Evolutionary conservation across 129 eudicot species (phyloP).

Genomic region (Glebionis coronaria): DNA sequence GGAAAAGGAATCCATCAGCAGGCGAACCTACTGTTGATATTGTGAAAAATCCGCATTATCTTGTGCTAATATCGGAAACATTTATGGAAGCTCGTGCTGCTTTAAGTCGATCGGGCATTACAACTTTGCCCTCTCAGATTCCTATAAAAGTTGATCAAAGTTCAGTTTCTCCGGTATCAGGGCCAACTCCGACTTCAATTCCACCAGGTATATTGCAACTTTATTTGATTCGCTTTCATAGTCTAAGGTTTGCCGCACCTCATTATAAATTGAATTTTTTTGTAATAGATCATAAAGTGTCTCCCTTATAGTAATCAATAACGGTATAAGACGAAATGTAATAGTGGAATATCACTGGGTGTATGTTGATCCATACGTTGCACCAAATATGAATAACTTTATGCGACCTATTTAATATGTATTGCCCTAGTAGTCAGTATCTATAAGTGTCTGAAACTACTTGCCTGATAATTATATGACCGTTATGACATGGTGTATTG

Average conservation of each 20-base stretch:
- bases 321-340: too few relatives aligned
- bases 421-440: not conserved
- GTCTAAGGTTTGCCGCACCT: not conserved
- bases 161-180: constrained; percentile 62
- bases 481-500: not conserved
- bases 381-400: too few relatives aligned
- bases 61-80: constrained; percentile 79
- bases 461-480: not conserved
- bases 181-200: constrained; percentile 51
- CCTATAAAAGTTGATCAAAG: constrained; percentile 65
- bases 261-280: not conserved
- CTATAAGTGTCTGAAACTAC: constrained; percentile 2
- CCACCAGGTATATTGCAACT: constrained; percentile 51
- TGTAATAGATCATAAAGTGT: too few relatives aligned
- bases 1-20: constrained; percentile 65
- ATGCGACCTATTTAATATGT: not conserved
- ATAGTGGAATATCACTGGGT: too few relatives aligned
- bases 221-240: constrained; percentile 17
- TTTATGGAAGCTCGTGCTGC: constrained; percentile 90
- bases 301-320: too few relatives aligned
- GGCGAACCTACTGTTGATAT: constrained; percentile 73
- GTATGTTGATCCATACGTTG: too few relatives aligned
- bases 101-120: constrained; percentile 67
- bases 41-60: constrained; percentile 76
- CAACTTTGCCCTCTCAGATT: constrained; percentile 55